Evolutionary conservation across 148 eudicot genomes (phyloP), one percentile per base, ranked within the genome.

Genomic region (Dianthus caryophyllus): DNA sequence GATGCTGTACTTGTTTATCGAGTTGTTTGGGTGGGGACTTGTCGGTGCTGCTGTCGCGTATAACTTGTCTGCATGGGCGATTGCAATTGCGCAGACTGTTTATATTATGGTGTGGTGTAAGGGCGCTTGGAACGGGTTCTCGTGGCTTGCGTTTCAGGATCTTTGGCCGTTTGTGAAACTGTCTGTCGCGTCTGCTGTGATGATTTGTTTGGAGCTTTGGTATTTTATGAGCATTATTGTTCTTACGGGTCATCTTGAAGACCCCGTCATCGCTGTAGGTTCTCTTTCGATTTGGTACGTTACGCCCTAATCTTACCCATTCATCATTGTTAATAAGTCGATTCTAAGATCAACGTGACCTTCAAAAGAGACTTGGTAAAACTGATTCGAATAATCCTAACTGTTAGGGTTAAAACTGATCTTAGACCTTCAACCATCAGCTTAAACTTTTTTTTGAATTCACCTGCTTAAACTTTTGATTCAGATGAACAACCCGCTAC

Each of bases 191-290:
- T 93, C 98, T 15, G 98, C 98, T 56, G 76, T 89, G 2, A 93
- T 93, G 98, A 85, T 93, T 72, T 93, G 98, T 61, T 57, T 93
- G 53, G 98, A 93, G 82, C 82, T 92, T 46, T 93, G 98, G 98
- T 93, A 93, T 61, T 93, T 92, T 26, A 89, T 93, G 98, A 93
- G 85, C 65, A 93, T 93, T 7, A 89, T 89, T 71, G 91, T 93
- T 50, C 95, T 93, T 60, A 93, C 98, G 17, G 98, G 98, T n/a
- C 98, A 93, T 76, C 96, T 93, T 60, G 84, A 77, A 31, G 82
- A 93, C 66, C 98, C 98, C 46, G 67, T 93, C 15, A 64, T 93
- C 54, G 91, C 96, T 3, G 96, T 93, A 24, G 98, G 98, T 12
- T 93, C 98, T 17, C 89, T 93, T 14, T 93, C 98, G 10, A 93